phyloP scores from a whole-genome alignment of 2,329 filamentous ascomycete species.

The Blastomyces gilchristii region DNA sequence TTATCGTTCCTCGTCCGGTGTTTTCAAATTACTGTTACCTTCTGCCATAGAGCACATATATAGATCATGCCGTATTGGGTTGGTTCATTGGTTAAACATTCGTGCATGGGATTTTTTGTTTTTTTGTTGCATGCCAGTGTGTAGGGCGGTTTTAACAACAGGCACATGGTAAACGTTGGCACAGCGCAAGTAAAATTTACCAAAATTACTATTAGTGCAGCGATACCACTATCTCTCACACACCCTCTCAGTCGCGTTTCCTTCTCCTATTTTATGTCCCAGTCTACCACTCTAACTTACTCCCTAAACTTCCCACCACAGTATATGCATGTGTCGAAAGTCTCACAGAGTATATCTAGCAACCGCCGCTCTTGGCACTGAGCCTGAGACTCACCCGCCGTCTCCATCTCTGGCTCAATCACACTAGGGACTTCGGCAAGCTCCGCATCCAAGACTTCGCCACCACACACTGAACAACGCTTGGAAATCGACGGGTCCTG shows the following conservation, averaged over 20 bases:
- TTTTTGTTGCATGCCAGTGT: neutral
- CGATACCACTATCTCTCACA: neutral
- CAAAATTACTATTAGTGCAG: neutral
- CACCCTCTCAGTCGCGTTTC: neutral
- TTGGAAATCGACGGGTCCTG: conserved; percentile 46
- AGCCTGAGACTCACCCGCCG: neutral
- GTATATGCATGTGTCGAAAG: conserved; percentile 15
- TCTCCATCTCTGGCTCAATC: conserved; percentile 14
- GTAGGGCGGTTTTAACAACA: neutral
- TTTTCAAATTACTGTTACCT: neutral
- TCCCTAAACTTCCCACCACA: conserved; percentile 14
- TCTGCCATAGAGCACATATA: neutral
- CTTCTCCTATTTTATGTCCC: neutral
- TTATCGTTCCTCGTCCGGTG: neutral
- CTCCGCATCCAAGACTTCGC: conserved; percentile 25
- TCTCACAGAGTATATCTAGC: conserved; percentile 8
- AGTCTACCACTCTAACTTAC: neutral
- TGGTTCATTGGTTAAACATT: neutral
- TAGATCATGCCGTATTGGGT: neutral
- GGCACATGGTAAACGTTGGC: neutral
- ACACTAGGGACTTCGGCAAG: neutral
- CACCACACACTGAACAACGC: conserved; percentile 44
- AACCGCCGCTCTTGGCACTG: neutral
- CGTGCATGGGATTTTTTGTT: neutral
- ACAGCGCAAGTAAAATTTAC: neutral